These are phyloP conservation scores for Trichophaea hybrida DNA, from an alignment of 2,329 filamentous ascomycete species.

Conservation along the genomic window DNA sequence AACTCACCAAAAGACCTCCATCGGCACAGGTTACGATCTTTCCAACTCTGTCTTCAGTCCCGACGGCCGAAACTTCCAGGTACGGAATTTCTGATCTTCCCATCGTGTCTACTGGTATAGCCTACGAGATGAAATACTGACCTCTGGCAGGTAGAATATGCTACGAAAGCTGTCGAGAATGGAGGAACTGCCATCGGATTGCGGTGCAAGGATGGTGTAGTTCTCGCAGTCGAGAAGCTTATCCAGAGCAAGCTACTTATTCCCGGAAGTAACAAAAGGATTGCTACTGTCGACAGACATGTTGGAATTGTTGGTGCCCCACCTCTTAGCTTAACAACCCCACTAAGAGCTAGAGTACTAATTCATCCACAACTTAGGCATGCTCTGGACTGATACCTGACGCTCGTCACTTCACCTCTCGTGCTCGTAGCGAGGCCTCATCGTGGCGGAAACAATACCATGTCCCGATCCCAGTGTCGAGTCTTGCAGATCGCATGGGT, in stretches of 20 bases:
- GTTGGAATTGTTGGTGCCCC: conserved; percentile 63
- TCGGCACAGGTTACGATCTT: conserved; percentile 98
- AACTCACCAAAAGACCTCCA: conserved; percentile 64
- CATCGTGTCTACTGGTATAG: neutral
- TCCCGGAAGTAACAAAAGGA: conserved; percentile 89
- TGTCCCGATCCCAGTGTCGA: conserved; percentile 73
- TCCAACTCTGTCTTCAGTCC: conserved; percentile 99
- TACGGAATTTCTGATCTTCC: conserved; percentile 31
- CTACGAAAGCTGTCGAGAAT: conserved; percentile 95
- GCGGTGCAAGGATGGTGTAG: conserved; percentile 90
- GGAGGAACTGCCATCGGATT: conserved; percentile 93
- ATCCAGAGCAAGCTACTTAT: conserved; percentile 91
- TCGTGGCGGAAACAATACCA: conserved; percentile 91
- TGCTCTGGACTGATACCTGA: conserved; percentile 91
- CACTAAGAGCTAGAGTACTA: neutral
- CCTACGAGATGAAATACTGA: conserved; percentile 3
- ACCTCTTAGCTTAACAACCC: conserved; percentile 3
- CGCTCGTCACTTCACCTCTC: conserved; percentile 84
- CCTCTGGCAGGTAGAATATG: conserved; percentile 63
- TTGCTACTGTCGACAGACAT: conserved; percentile 86
- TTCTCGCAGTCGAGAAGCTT: conserved; percentile 93
- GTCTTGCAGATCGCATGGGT: conserved; percentile 84
- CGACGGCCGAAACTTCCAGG: conserved; percentile 97
- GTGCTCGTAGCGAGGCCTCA: conserved; percentile 83
- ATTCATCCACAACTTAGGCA: conserved; percentile 45